Percentiles rank a stretch among this genome's conserved stretches.
Conservation (phyloP, 306 rosid genomes). For the Lablab purpureus region DNA sequence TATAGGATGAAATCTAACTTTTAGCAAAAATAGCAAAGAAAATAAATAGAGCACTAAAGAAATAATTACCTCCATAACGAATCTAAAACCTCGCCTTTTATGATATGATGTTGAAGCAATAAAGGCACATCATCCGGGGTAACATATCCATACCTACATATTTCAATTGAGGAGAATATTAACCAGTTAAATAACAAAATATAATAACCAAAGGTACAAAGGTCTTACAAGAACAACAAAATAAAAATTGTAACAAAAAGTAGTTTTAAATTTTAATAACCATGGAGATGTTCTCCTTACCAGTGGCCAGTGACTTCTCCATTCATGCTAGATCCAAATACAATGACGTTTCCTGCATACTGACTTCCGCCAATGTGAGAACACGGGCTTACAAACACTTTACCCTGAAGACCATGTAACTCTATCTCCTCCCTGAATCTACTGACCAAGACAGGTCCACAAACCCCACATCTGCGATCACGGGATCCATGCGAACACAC, state of each 20-base stretch:
- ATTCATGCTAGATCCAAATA: constrained; percentile 67
- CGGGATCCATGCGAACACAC: constrained; percentile 93
- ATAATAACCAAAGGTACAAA: constrained; percentile 23
- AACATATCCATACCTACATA: constrained; percentile 93
- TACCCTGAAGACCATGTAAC: constrained; percentile 67
- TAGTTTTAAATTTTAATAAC: background rate
- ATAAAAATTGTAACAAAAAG: constrained; percentile 7
- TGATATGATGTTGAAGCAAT: constrained; percentile 81
- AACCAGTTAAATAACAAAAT: constrained; percentile 7
- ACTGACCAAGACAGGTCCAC: constrained; percentile 86
- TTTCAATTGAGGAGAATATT: constrained; percentile 6
- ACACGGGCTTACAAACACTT: constrained; percentile 94
- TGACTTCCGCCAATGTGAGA: constrained; percentile 92
- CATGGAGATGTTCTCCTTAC: constrained; percentile 54
- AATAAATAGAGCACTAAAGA: background rate
- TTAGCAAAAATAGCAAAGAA: constrained; percentile 23
- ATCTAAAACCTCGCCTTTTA: constrained; percentile 75
- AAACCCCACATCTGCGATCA: constrained; percentile 95
- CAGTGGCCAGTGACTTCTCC: constrained; percentile 88
- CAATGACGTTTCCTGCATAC: constrained; percentile 91
- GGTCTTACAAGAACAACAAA: background rate
- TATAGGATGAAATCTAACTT: background rate
- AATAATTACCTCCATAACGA: constrained; percentile 81
- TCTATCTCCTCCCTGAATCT: constrained; percentile 86
- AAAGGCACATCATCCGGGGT: constrained; percentile 78